Conservation (phyloP, 805 yeast genomes). For the Starmerella roubikii region DNA sequence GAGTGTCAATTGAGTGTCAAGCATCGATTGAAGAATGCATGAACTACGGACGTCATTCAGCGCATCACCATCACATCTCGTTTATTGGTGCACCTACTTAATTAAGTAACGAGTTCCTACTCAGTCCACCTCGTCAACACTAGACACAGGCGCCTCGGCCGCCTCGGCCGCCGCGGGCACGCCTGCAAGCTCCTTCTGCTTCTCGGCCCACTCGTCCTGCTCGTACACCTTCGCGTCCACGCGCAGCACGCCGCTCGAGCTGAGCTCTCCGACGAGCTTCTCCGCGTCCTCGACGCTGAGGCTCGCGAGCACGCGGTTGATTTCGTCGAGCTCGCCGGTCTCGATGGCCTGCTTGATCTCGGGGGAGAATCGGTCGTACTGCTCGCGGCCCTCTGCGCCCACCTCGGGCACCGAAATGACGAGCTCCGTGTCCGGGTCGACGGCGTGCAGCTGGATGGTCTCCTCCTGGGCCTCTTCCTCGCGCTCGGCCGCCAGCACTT, state of each 20-base stretch:
- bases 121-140: conserved; percentile 10
- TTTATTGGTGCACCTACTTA: too few species aligned
- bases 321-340: conserved; percentile 57
- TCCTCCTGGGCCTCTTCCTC: conserved; percentile 37
- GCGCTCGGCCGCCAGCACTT: conserved; percentile 37
- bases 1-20: too few species aligned
- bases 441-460: conserved; percentile 72
- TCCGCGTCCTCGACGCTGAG: conserved; percentile 73
- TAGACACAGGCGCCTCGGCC: conserved; percentile 5
- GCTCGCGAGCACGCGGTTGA: conserved; percentile 66
- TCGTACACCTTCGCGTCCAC: conserved; percentile 44
- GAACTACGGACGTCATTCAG: too few species aligned
- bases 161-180: background rate
- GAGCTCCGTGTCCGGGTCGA: conserved; percentile 71
- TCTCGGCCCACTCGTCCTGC: conserved; percentile 26
- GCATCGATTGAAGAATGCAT: too few species aligned
- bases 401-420: conserved; percentile 44
- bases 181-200: conserved; percentile 13
- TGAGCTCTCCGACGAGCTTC: conserved; percentile 52
- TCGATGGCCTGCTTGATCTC: conserved; percentile 63
- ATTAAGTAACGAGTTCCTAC: too few species aligned
- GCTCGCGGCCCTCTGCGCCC: conserved; percentile 25
- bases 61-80: too few species aligned
- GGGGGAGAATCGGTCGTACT: conserved; percentile 47
- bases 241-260: conserved; percentile 71